Conservation (phyloP, 306 rosid species). For the Citrullus amarus region DNA sequence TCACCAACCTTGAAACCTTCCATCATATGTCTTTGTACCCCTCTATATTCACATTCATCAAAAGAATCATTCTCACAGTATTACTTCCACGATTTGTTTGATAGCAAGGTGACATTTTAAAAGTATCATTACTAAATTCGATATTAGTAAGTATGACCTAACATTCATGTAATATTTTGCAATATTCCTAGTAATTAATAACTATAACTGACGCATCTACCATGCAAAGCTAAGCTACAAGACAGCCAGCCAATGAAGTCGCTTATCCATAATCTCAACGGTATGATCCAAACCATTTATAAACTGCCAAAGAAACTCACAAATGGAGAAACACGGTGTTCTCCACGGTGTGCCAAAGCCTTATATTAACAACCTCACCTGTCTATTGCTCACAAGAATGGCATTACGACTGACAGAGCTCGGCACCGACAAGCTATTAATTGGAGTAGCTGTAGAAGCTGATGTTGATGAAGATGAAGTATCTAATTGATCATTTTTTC, state of each 20-base stretch:
- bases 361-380: constrained; percentile 27
- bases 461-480: constrained; percentile 38
- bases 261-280: not conserved
- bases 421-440: constrained; percentile 23
- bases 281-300: not conserved
- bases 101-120: not conserved
- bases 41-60: not conserved
- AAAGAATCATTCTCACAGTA: not conserved
- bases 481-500: constrained; percentile 33
- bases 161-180: not conserved
- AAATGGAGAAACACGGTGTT: not conserved
- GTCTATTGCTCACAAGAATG: constrained; percentile 88
- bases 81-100: not conserved
- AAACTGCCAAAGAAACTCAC: not conserved
- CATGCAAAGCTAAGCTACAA: not conserved
- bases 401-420: constrained; percentile 55
- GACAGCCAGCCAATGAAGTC: not conserved
- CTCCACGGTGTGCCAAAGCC: not conserved
- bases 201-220: not conserved
- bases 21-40: not conserved
- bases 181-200: not conserved
- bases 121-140: not conserved
- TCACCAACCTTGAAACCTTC: not conserved
- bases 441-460: constrained; percentile 14
- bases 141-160: not conserved